Percentiles rank a stretch among this genome's conserved stretches.
phyloP scores from a whole-genome alignment of 2,329 filamentous ascomycete genomes.

The Colletotrichum sp. region DNA sequence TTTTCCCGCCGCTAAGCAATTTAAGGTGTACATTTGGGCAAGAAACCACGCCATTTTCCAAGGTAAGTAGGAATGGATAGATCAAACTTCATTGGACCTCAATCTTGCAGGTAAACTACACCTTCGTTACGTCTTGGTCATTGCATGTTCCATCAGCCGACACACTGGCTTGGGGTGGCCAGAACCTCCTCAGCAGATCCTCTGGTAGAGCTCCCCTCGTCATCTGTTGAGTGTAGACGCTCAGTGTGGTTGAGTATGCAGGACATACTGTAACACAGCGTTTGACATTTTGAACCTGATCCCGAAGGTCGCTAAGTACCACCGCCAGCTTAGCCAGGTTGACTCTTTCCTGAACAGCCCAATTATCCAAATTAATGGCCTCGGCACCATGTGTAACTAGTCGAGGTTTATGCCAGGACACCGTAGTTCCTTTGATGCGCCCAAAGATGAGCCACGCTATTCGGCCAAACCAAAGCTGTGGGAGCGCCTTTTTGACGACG shows the following conservation, averaged over 20 bases:
- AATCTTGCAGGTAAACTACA: neutral
- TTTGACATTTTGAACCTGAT: neutral
- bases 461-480: neutral
- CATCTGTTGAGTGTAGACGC: neutral
- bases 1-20: neutral
- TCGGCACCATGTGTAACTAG: neutral
- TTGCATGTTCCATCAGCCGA: neutral
- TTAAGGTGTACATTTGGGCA: neutral
- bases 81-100: neutral
- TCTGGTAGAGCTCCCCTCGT: neutral
- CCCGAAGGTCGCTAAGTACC: neutral
- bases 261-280: neutral
- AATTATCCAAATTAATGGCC: neutral
- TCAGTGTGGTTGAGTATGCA: neutral
- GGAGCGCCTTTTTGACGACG: neutral
- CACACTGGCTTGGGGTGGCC: neutral
- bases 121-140: neutral
- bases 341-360: neutral
- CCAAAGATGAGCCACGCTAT: neutral
- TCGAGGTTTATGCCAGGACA: neutral
- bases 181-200: neutral
- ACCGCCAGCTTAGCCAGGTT: neutral
- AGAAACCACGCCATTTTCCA: neutral
- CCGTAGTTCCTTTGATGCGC: neutral
- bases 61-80: neutral